Percentiles rank a stretch among this genome's conserved stretches.
Conservation (phyloP, 176 grass and related monocot genomes). For the Oryza officinalis region DNA sequence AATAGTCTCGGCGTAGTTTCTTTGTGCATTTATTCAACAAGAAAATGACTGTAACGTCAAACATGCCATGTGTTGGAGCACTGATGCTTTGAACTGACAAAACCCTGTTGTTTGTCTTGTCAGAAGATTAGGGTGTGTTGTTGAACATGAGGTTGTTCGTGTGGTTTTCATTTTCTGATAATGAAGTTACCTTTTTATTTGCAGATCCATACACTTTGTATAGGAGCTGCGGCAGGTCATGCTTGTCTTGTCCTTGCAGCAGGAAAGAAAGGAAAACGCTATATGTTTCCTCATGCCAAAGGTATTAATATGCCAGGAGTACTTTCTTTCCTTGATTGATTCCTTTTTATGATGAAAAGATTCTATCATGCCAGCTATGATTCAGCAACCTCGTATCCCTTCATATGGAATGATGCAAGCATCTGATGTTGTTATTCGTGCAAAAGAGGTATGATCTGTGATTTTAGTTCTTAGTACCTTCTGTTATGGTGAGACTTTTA, state of each 20-base stretch:
- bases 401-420: slow-evolving; percentile 84
- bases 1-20: neutral
- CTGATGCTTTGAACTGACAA: slow-evolving; percentile 23
- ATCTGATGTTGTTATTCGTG: slow-evolving; percentile 85
- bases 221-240: slow-evolving; percentile 80
- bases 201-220: slow-evolving; percentile 84
- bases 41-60: neutral
- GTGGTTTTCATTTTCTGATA: neutral
- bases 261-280: slow-evolving; percentile 96
- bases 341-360: slow-evolving; percentile 26
- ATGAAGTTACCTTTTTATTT: slow-evolving; percentile 34
- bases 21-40: slow-evolving; percentile 24
- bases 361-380: slow-evolving; percentile 68
- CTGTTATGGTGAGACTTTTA: neutral
- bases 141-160: neutral
- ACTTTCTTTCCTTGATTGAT: slow-evolving; percentile 17
- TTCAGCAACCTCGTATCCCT: slow-evolving; percentile 89
- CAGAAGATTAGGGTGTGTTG: slow-evolving; percentile 12
- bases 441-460: slow-evolving; percentile 67
- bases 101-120: neutral
- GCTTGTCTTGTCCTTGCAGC: slow-evolving; percentile 92
- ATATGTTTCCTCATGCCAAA: slow-evolving; percentile 90
- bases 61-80: neutral
- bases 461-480: slow-evolving; percentile 8
- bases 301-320: slow-evolving; percentile 44